phyloP scores from a whole-genome alignment of 148 eudicot species.

The Nepenthes gracilis region DNA sequence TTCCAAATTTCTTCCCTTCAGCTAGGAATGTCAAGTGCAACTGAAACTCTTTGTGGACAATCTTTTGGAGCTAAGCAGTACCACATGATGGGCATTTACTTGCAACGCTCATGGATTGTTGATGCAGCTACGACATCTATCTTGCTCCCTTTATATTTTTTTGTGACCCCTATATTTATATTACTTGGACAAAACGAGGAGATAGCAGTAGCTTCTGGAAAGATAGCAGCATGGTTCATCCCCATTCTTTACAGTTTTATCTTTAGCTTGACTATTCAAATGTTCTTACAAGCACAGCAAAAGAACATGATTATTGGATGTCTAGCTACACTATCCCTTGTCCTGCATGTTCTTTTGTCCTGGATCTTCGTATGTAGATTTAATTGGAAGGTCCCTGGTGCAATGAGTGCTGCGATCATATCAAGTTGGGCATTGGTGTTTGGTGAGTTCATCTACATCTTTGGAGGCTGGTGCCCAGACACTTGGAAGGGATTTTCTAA shows the following conservation, averaged over 20 bases:
- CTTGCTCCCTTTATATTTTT: constrained; percentile 7
- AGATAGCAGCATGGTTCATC: constrained; percentile 8
- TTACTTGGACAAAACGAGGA: constrained; percentile 9
- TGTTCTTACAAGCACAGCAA: constrained; percentile 9
- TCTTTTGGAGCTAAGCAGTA: constrained; percentile 16
- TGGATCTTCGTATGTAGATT: constrained; percentile 8
- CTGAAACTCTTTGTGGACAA: constrained; percentile 13
- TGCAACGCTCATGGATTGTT: constrained; percentile 17
- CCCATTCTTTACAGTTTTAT: constrained; percentile 1
- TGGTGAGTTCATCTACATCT: not conserved
- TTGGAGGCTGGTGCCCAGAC: constrained; percentile 2
- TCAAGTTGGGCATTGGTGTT: not conserved
- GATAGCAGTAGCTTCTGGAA: constrained; percentile 4
- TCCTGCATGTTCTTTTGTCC: constrained; percentile 4
- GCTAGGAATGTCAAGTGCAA: constrained; percentile 19
- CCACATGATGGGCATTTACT: constrained; percentile 15
- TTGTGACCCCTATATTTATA: constrained; percentile 4
- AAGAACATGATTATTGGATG: constrained; percentile 11
- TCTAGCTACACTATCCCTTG: constrained; percentile 1
- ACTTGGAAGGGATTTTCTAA: constrained; percentile 4
- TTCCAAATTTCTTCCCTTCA: not conserved
- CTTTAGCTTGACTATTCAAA: constrained; percentile 9
- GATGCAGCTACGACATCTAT: not conserved
- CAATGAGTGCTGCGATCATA: constrained; percentile 8
- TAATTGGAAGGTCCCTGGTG: constrained; percentile 9